These are phyloP conservation scores for Trichophyton benhamiae DNA, from an alignment of 2,329 filamentous ascomycete genomes.

Conservation along the genomic window DNA sequence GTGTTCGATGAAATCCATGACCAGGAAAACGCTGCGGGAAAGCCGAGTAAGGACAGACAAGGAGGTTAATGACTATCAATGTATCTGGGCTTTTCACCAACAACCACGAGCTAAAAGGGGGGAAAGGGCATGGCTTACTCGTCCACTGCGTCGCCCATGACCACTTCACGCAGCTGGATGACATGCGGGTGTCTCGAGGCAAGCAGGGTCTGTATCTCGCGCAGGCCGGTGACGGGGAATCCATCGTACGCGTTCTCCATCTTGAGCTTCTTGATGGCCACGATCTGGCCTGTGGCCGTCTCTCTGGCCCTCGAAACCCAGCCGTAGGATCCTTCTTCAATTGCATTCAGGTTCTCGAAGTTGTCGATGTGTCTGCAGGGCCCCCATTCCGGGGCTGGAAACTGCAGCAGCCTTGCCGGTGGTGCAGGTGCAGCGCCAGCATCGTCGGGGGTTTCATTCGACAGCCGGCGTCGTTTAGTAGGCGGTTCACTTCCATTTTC, in stretches of 20 bases:
- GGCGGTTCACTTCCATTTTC: conserved; percentile 29
- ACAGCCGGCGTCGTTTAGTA: conserved; percentile 50
- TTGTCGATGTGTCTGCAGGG: conserved; percentile 67
- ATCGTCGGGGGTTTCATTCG: conserved; percentile 32
- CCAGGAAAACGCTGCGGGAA: conserved; percentile 63
- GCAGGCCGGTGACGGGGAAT: conserved; percentile 79
- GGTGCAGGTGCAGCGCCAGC: conserved; percentile 23
- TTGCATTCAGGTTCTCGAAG: conserved; percentile 88
- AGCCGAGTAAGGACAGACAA: conserved; percentile 8
- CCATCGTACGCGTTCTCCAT: conserved; percentile 68
- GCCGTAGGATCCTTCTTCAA: conserved; percentile 94
- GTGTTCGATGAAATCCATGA: conserved; percentile 96
- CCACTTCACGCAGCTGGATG: conserved; percentile 69
- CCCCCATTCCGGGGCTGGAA: conserved; percentile 56
- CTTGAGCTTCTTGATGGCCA: conserved; percentile 90
- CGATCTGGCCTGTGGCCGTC: conserved; percentile 59
- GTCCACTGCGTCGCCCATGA: conserved; percentile 55
- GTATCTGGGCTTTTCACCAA: conserved; percentile 28
- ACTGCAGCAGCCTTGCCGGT: conserved; percentile 52
- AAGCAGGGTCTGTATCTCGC: conserved; percentile 85
- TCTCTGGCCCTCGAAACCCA: conserved; percentile 80
- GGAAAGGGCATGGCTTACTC: conserved; percentile 35
- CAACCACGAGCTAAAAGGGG: neutral
- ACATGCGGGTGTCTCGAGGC: conserved; percentile 72
- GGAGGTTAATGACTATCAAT: conserved; percentile 24